phyloP scores from a whole-genome alignment of 345 rosid species.

The Fremontodendron californicum region DNA sequence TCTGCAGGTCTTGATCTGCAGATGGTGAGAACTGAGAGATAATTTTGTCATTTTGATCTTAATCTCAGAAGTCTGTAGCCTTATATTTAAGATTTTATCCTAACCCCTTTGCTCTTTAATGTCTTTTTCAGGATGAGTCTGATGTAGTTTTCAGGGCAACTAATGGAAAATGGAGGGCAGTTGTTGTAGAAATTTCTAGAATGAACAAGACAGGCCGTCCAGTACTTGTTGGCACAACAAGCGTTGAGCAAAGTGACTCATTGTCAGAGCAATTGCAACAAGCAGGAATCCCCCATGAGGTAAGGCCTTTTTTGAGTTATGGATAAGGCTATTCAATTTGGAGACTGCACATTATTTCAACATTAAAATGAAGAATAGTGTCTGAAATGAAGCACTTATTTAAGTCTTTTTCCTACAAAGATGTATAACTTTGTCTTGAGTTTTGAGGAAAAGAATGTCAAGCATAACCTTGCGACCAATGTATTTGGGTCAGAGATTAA shows the following conservation, averaged over 20 bases:
- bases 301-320: slow-evolving; percentile 20
- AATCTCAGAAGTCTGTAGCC: neutral
- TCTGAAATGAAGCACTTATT: slow-evolving; percentile 1
- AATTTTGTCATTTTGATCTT: neutral
- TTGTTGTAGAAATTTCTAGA: slow-evolving; percentile 91
- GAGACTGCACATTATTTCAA: neutral
- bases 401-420: neutral
- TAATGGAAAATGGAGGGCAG: slow-evolving; percentile 91
- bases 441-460: neutral
- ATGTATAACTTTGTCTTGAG: neutral
- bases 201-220: slow-evolving; percentile 91
- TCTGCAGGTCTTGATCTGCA: neutral
- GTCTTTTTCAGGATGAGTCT: slow-evolving; percentile 78
- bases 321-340: neutral
- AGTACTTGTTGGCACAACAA: slow-evolving; percentile 96
- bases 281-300: slow-evolving; percentile 94
- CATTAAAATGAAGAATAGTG: neutral
- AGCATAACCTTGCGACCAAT: neutral
- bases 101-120: slow-evolving; percentile 13
- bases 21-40: neutral
- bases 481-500: slow-evolving; percentile 14
- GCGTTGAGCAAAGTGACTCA: slow-evolving; percentile 97
- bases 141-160: slow-evolving; percentile 95
- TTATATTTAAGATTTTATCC: neutral
- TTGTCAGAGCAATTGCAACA: slow-evolving; percentile 75